Evolutionary conservation across 441 rosid species (phyloP).

Genomic region (Gossypium davidsonii): DNA sequence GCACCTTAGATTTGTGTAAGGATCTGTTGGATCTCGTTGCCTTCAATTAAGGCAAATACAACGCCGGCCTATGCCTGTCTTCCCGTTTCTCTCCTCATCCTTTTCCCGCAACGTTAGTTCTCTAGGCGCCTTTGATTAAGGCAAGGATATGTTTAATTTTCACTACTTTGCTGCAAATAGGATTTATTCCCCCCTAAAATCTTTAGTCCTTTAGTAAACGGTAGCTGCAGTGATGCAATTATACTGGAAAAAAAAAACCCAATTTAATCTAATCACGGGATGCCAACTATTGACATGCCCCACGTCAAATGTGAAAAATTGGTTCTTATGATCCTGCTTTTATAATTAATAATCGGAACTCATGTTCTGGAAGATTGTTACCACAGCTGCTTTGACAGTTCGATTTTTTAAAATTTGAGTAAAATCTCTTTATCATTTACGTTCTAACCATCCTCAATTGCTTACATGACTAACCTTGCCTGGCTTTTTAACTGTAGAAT

Average conservation of each 20-base stretch:
- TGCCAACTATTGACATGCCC: not conserved
- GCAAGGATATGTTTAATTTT: not conserved
- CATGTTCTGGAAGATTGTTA: not conserved
- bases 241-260: not conserved
- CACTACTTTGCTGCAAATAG: not conserved
- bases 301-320: not conserved
- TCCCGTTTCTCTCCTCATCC: too few relatives aligned
- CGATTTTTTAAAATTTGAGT: not conserved
- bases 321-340: not conserved
- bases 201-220: not conserved
- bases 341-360: not conserved
- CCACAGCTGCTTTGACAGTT: not conserved
- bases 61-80: too few relatives aligned
- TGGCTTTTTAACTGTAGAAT: not conserved
- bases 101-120: too few relatives aligned
- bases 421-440: not conserved
- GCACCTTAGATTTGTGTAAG: not conserved
- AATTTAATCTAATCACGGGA: not conserved
- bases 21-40: conserved; percentile 4
- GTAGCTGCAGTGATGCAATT: not conserved
- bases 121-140: not conserved
- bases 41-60: not conserved
- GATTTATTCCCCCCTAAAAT: not conserved
- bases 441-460: not conserved
- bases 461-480: not conserved